A percentile compares a stretch with the other conserved stretches of the same genome.
These are phyloP conservation scores for Saccharomycopsis amapae DNA, from an alignment of 805 yeast genomes.

Conservation along the genomic window DNA sequence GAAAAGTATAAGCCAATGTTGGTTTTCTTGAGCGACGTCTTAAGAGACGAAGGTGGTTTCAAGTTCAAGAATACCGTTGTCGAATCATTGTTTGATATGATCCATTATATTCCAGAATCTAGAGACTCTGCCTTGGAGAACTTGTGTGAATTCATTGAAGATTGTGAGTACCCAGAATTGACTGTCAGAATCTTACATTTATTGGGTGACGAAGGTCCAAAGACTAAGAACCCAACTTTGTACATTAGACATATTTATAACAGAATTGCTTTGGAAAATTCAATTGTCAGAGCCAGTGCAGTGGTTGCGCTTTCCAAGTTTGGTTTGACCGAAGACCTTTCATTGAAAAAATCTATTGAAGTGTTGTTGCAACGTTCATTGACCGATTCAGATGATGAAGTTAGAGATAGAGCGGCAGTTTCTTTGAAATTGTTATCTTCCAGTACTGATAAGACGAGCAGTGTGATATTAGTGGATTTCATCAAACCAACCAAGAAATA, in stretches of 20 bases:
- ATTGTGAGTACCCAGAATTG: constrained; percentile 92
- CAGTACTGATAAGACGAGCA: constrained; percentile 28
- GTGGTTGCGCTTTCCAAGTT: constrained; percentile 88
- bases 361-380: constrained; percentile 77
- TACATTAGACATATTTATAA: constrained; percentile 95
- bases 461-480: constrained; percentile 36
- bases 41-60: constrained; percentile 88
- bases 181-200: constrained; percentile 88
- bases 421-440: constrained; percentile 60
- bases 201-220: constrained; percentile 92
- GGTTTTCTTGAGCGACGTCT: constrained; percentile 69
- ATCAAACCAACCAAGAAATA: constrained; percentile 62
- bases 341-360: constrained; percentile 59
- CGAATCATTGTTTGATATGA: constrained; percentile 88
- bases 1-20: constrained; percentile 79
- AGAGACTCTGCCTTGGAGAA: constrained; percentile 77
- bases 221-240: constrained; percentile 74
- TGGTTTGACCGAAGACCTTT: constrained; percentile 67
- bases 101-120: constrained; percentile 78
- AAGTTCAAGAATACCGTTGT: constrained; percentile 80
- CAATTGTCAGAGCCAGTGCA: constrained; percentile 93
- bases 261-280: constrained; percentile 92
- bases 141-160: constrained; percentile 95
- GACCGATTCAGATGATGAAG: constrained; percentile 90
- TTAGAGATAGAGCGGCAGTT: constrained; percentile 92